These are phyloP conservation scores for Saururus chinensis DNA, from an alignment of 164 flowering plant species.

Conservation along the genomic window DNA sequence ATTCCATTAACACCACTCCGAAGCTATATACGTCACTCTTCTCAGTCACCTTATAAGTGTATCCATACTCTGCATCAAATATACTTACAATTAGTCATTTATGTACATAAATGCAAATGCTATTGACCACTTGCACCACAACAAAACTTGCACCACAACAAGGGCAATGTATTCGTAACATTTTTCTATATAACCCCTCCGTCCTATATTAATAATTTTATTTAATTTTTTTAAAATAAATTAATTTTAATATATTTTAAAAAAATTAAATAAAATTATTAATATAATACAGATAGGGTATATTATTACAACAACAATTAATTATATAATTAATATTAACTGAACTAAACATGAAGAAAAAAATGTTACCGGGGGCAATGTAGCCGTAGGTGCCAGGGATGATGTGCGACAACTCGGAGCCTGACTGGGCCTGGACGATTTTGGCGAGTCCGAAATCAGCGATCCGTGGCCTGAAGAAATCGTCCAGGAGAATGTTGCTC, in stretches of 20 bases:
- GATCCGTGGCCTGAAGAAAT: conserved; percentile 40
- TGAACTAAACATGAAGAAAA: neutral
- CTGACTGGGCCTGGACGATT: conserved; percentile 21
- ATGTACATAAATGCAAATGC: neutral
- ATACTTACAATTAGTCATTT: neutral
- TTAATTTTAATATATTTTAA: too few relatives aligned
- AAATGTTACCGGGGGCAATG: conserved; percentile 57
- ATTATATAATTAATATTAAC: too few relatives aligned
- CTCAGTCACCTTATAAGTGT: conserved; percentile 44
- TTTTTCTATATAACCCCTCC: too few relatives aligned
- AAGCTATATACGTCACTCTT: conserved; percentile 79
- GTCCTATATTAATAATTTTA: too few relatives aligned
- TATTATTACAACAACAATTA: too few relatives aligned
- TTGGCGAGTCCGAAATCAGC: conserved; percentile 68
- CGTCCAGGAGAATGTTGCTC: conserved; percentile 52
- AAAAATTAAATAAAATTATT: too few relatives aligned
- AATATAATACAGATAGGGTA: too few relatives aligned
- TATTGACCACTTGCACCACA: neutral
- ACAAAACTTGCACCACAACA: too few relatives aligned
- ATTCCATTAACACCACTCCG: conserved; percentile 70
- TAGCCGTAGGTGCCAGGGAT: conserved; percentile 64
- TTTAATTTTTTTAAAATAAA: too few relatives aligned
- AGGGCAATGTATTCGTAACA: too few relatives aligned
- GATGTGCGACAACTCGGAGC: conserved; percentile 24
- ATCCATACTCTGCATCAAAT: conserved; percentile 48